Base-by-base conservation (phyloP, 148 eudicot genomes). In the Dysphania ambrosioides region DNA sequence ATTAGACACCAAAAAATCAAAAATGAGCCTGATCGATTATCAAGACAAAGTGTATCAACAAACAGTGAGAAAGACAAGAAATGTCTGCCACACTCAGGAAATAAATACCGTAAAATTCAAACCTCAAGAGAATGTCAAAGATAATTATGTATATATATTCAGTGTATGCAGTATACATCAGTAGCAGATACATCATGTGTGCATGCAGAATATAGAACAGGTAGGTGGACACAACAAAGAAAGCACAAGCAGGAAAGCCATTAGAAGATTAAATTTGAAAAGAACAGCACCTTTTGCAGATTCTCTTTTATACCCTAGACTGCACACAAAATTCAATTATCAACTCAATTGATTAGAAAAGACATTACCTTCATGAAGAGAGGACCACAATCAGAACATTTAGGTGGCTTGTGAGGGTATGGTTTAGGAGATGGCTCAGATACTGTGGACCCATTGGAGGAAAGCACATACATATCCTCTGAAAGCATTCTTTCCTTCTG, bases 401-500 rank as follows among this genome's bases (percentile, higher is more conserved):
- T 94, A 6, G 97, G 98, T 84, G 97, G 90, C 83, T 90, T 94
- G 70, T 94, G 79, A 9, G 98, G 97, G 83, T 86, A 94, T 0
- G 92, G 88, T 80, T 91, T 94, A 0, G 88, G 80, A 77, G 41
- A 79, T 51, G 98, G 97, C 26, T 81, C 42, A 72, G 61, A 85
- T 73, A 88, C 69, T 30, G 81, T 38, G 6, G 86, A 63, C 70
- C 99, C 99, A 53, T 70, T 81, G 47, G 97, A 68, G 64, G 97
- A 87, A 24, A 95, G 87, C 72, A 92, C 86, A 78, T 92, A 92
- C 99, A 95, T 95, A 76, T 95, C 99, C 69, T 90, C 97, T 36
- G 88, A 81, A 73, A 87, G 78, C 99, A 95, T 92, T 76, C 99
- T 87, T 75, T 95, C 99, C 89, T 95, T 95, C 76, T 95, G 99